A percentile compares a stretch with the other conserved stretches of the same genome.
Conservation (phyloP, 2,329 filamentous ascomycete species). For the Cytospora mali region DNA sequence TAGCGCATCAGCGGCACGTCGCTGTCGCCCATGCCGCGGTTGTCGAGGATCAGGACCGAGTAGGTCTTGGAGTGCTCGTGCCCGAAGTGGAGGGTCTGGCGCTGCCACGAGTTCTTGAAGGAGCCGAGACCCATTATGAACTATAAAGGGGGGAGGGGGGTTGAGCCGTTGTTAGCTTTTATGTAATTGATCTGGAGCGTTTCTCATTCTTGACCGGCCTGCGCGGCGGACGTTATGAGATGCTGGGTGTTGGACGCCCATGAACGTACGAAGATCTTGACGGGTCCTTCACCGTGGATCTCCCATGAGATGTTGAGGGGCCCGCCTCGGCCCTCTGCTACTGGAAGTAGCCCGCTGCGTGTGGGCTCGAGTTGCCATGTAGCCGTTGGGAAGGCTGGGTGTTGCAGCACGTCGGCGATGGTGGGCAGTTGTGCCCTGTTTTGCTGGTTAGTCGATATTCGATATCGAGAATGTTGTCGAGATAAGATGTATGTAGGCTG, state of each 20-base stretch:
- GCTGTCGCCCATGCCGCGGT: conserved; percentile 80
- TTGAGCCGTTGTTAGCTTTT: no score
- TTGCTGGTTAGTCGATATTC: conserved; percentile 6
- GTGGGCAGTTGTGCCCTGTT: conserved; percentile 41
- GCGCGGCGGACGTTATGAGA: not conserved
- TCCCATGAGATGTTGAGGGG: conserved; percentile 79
- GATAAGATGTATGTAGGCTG: not conserved
- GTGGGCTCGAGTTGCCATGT: conserved; percentile 72
- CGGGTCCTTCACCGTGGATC: conserved; percentile 73
- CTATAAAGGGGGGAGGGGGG: conserved; percentile 45
- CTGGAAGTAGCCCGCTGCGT: conserved; percentile 60
- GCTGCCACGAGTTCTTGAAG: conserved; percentile 72
- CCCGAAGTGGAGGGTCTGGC: conserved; percentile 80
- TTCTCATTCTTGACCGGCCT: no score
- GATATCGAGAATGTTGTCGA: not conserved
- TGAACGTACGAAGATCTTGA: conserved; percentile 71
- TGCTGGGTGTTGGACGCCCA: no score
- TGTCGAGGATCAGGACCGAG: conserved; percentile 77
- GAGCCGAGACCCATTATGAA: conserved; percentile 81
- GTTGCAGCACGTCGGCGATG: conserved; percentile 60
- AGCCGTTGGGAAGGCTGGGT: conserved; percentile 67
- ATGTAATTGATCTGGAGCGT: no score
- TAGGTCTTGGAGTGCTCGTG: conserved; percentile 69
- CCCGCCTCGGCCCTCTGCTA: conserved; percentile 72
- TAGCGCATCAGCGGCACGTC: conserved; percentile 79